These are phyloP conservation scores for Xylaria arbuscula DNA, from an alignment of 2,329 filamentous ascomycete species.

Conservation along the genomic window DNA sequence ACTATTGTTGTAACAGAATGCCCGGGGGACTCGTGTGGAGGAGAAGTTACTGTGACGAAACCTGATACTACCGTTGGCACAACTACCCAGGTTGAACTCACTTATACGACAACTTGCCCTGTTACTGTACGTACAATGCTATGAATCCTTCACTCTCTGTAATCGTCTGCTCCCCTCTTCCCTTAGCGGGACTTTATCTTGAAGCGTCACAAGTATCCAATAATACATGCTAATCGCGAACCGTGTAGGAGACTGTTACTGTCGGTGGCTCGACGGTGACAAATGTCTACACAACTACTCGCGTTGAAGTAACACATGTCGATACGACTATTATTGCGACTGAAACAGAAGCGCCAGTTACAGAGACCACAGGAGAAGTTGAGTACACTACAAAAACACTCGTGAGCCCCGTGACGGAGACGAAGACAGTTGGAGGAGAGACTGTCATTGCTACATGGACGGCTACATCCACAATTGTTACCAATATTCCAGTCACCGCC, in stretches of 20 bases:
- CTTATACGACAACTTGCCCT: constrained; percentile 53
- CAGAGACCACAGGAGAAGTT: constrained; percentile 52
- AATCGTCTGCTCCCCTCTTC: not conserved
- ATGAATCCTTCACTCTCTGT: not conserved
- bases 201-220: not conserved
- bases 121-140: constrained; percentile 38
- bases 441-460: constrained; percentile 56
- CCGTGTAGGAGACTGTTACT: constrained; percentile 34
- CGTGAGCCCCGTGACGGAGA: constrained; percentile 59
- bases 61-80: constrained; percentile 53
- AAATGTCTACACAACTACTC: constrained; percentile 47
- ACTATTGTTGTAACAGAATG: constrained; percentile 57
- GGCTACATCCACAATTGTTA: constrained; percentile 53
- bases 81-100: constrained; percentile 52
- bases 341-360: constrained; percentile 49
- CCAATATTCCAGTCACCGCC: constrained; percentile 47
- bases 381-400: constrained; percentile 58
- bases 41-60: constrained; percentile 51
- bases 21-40: constrained; percentile 52
- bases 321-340: constrained; percentile 36
- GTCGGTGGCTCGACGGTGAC: constrained; percentile 37
- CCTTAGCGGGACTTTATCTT: not conserved
- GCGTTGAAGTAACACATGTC: constrained; percentile 35
- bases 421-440: constrained; percentile 56
- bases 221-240: constrained; percentile 17